phyloP scores from a whole-genome alignment of 345 rosid species.

The Sisymbrium altissimum region DNA sequence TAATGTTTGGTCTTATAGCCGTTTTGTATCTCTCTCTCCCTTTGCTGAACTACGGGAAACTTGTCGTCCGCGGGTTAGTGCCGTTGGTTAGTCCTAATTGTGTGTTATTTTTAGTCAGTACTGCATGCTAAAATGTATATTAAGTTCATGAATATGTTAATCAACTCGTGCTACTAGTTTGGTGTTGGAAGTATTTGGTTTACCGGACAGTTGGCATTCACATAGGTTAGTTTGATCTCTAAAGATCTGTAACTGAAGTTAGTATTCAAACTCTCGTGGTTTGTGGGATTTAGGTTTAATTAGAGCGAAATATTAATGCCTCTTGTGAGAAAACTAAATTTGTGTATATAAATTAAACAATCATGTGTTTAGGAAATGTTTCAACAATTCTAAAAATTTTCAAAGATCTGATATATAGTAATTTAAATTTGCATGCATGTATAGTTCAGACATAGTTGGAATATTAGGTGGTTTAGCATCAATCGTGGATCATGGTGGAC shows the following conservation, averaged over 20 bases:
- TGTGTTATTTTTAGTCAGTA: not conserved
- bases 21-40: not conserved
- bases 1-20: not conserved
- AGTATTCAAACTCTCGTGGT: not conserved
- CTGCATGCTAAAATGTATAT: not conserved
- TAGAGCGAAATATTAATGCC: not conserved
- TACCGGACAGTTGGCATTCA: not conserved
- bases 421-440: not conserved
- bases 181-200: not conserved
- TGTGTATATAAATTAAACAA: too few relatives aligned
- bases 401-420: not conserved
- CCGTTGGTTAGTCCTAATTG: not conserved
- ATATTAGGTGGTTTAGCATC: not conserved
- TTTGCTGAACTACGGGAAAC: not conserved
- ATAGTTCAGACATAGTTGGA: not conserved
- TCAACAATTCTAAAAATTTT: not conserved
- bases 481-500: constrained; percentile 17
- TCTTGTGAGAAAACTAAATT: not conserved
- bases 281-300: not conserved
- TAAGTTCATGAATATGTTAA: not conserved
- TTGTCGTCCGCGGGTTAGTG: not conserved
- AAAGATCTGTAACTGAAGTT: too few relatives aligned
- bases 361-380: not conserved
- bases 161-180: not conserved
- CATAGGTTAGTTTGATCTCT: not conserved